A percentile compares a stretch with the other conserved stretches of the same genome.
Conservation (phyloP, 305 asterid species). For the Ilex paraguariensis region DNA sequence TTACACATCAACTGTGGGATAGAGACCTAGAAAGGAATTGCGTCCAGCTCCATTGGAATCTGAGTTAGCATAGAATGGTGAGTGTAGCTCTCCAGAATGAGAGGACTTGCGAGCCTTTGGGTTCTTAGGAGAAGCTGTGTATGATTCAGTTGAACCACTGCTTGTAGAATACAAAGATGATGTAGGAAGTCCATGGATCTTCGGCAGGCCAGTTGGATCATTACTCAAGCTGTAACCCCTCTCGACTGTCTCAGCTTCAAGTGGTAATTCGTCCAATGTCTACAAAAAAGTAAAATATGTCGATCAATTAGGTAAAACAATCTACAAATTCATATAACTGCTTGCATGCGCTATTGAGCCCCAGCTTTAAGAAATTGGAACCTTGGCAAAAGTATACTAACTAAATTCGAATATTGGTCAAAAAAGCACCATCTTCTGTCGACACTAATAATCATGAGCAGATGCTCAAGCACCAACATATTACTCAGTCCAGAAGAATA, state of each 20-base stretch:
- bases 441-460: not conserved
- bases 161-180: slow-evolving; percentile 54
- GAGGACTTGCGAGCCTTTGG: slow-evolving; percentile 60
- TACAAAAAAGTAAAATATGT: slow-evolving; percentile 17
- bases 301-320: not conserved
- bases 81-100: slow-evolving; percentile 78
- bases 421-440: not conserved
- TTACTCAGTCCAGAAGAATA: no score
- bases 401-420: not conserved
- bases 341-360: not conserved
- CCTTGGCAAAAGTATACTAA: no score
- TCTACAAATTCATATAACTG: not conserved
- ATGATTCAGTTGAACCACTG: slow-evolving; percentile 55
- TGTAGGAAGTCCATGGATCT: slow-evolving; percentile 83
- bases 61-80: slow-evolving; percentile 36
- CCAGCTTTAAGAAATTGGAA: not conserved
- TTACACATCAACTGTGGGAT: slow-evolving; percentile 51
- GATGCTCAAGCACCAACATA: no score
- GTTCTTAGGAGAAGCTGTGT: slow-evolving; percentile 51
- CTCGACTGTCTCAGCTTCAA: slow-evolving; percentile 75
- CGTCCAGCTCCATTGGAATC: slow-evolving; percentile 71
- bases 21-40: slow-evolving; percentile 30
- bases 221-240: slow-evolving; percentile 67
- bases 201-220: slow-evolving; percentile 83
- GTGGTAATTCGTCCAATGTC: slow-evolving; percentile 87